These are phyloP conservation scores for Lodderomyces pseudojiufengensis DNA, from an alignment of 1,139 yeast species.

Conservation along the genomic window DNA sequence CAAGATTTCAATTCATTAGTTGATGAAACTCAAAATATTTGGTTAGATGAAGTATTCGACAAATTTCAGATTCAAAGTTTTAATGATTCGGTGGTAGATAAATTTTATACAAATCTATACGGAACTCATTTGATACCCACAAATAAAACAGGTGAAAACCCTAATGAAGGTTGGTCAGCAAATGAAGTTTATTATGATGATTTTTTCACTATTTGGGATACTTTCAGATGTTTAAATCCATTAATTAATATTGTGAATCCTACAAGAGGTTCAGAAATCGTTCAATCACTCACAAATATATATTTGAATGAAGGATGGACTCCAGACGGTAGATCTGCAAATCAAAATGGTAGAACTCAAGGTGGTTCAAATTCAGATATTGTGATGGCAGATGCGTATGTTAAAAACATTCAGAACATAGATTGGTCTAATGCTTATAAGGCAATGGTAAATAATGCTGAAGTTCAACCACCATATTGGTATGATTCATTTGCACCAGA, in stretches of 20 bases:
- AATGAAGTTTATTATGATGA: constrained; percentile 34
- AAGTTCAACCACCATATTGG: constrained; percentile 26
- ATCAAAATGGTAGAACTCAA: constrained; percentile 37
- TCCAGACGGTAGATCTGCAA: constrained; percentile 38
- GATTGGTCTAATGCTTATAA: constrained; percentile 30
- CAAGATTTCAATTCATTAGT: constrained; percentile 20
- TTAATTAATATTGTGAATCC: constrained; percentile 28
- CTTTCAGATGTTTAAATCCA: constrained; percentile 34
- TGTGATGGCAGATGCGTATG: constrained; percentile 36
- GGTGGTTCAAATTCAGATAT: constrained; percentile 41
- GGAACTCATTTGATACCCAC: constrained; percentile 34
- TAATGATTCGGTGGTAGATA: constrained; percentile 20
- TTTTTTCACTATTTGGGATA: constrained; percentile 41
- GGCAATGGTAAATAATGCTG: constrained; percentile 39
- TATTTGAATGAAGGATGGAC: constrained; percentile 34
- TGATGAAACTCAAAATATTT: constrained; percentile 18
- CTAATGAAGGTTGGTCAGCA: constrained; percentile 19
- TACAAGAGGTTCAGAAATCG: constrained; percentile 27
- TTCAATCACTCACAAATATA: constrained; percentile 27
- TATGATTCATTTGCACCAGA: constrained; percentile 26
- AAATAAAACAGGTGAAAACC: constrained; percentile 35
- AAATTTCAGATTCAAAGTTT: constrained; percentile 18
- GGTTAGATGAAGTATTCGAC: constrained; percentile 27
- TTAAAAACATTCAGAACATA: constrained; percentile 23
- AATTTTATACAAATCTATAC: constrained; percentile 30